phyloP scores from a whole-genome alignment of 345 rosid genomes.

The Schrenkiella parvula region DNA sequence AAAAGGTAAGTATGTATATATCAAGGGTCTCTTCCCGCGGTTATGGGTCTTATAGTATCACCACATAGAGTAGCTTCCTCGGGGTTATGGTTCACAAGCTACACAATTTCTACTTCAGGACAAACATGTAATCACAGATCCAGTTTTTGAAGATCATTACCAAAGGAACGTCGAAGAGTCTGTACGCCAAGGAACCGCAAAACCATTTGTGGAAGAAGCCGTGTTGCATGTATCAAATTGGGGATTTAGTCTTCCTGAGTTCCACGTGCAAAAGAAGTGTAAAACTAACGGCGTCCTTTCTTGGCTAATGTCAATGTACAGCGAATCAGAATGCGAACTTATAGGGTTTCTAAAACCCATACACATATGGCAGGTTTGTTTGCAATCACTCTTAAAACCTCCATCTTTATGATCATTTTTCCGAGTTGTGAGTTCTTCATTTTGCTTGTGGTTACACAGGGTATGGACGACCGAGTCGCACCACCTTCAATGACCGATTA shows the following conservation, averaged over 20 bases:
- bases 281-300: conserved; percentile 54
- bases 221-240: conserved; percentile 68
- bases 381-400: background rate
- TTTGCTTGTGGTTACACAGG: conserved; percentile 40
- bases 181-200: conserved; percentile 66
- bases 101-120: conserved; percentile 48
- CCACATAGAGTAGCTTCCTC: background rate
- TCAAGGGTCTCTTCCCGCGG: background rate
- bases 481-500: conserved; percentile 64
- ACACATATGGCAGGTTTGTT: conserved; percentile 95
- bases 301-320: conserved; percentile 80
- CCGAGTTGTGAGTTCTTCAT: background rate
- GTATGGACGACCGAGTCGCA: conserved; percentile 69
- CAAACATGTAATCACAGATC: conserved; percentile 47
- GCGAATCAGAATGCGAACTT: conserved; percentile 68
- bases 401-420: conserved; percentile 1
- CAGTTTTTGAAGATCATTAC: conserved; percentile 68
- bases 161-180: conserved; percentile 93
- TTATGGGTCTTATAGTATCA: background rate
- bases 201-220: conserved; percentile 80
- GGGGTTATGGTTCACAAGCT: background rate
- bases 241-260: conserved; percentile 79
- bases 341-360: conserved; percentile 69
- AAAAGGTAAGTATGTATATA: conserved; percentile 47
- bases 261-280: conserved; percentile 67